Conservation (phyloP, 2,329 filamentous ascomycete species). For the Sclerotinia trifoliorum region DNA sequence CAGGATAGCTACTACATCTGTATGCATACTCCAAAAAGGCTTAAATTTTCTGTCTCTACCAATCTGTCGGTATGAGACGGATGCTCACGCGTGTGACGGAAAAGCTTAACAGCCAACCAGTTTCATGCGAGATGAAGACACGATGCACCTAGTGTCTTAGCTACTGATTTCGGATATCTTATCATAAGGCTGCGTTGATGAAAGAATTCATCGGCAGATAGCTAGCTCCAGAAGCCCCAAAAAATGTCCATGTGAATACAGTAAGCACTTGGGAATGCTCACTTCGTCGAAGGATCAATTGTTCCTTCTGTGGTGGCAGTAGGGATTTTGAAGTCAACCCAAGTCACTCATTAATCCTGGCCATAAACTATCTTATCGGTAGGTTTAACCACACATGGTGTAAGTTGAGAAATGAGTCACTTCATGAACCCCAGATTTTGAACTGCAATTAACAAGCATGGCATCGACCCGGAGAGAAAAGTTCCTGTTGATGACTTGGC, state of each 20-base stretch:
- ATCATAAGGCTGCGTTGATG: slow-evolving; percentile 19
- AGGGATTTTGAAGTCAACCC: background rate
- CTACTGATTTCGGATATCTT: slow-evolving; percentile 13
- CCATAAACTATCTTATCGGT: background rate
- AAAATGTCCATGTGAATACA: background rate
- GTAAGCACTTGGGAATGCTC: background rate
- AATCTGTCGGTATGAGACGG: slow-evolving; percentile 9
- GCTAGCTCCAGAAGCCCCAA: background rate
- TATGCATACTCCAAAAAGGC: slow-evolving; percentile 10
- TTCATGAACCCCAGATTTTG: slow-evolving; percentile 4
- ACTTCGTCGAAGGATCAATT: slow-evolving; percentile 7
- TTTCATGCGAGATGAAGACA: slow-evolving; percentile 9
- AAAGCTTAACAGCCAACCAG: slow-evolving; percentile 15
- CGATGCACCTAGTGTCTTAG: slow-evolving; percentile 1
- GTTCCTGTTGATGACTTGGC: background rate
- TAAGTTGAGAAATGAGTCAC: background rate
- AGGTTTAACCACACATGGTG: background rate
- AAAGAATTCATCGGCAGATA: slow-evolving; percentile 9
- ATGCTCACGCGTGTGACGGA: background rate
- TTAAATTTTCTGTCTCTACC: slow-evolving; percentile 8
- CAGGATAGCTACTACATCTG: background rate
- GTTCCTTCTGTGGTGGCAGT: background rate
- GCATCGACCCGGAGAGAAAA: background rate
- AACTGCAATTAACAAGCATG: slow-evolving; percentile 1
- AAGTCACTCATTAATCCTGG: background rate